Conservation (phyloP, 257 asterid species). For the Plantago ovata region DNA sequence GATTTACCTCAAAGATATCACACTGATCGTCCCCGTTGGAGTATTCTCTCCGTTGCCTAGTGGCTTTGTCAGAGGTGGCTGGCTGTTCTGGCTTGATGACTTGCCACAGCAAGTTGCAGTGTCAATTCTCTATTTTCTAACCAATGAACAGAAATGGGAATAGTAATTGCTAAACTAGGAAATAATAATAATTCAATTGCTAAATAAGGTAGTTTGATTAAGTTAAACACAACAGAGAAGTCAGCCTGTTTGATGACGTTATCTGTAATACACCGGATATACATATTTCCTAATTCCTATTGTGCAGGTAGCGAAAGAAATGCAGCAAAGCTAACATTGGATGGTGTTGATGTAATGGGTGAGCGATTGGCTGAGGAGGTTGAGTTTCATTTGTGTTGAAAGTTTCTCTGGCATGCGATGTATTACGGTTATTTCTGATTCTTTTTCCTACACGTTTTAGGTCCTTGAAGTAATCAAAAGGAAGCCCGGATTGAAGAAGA, state of each 20-base stretch:
- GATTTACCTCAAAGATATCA: too few species aligned
- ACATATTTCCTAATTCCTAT: constrained; percentile 10
- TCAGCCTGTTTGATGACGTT: constrained; percentile 16
- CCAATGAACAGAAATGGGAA: too few species aligned
- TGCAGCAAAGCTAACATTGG: constrained; percentile 68
- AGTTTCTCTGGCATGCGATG: background rate
- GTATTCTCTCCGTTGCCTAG: background rate
- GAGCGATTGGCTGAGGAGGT: constrained; percentile 94
- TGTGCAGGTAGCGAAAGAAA: constrained; percentile 84
- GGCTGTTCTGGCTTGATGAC: background rate
- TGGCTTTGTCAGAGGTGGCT: too few species aligned
- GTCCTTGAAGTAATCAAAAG: constrained; percentile 70
- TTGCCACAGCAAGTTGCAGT: too few species aligned
- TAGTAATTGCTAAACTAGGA: too few species aligned
- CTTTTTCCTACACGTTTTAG: constrained; percentile 34
- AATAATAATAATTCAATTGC: background rate
- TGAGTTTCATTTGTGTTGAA: constrained; percentile 19
- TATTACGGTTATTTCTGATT: constrained; percentile 18
- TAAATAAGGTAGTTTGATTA: background rate
- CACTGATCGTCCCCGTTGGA: too few species aligned
- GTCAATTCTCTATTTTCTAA: too few species aligned
- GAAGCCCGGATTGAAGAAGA: constrained; percentile 65
- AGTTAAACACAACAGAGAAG: background rate
- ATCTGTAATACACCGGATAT: constrained; percentile 5
- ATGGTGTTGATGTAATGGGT: constrained; percentile 99